These are phyloP conservation scores for Camellia sinensis DNA, from an alignment of 148 eudicot species.

Conservation along the genomic window DNA sequence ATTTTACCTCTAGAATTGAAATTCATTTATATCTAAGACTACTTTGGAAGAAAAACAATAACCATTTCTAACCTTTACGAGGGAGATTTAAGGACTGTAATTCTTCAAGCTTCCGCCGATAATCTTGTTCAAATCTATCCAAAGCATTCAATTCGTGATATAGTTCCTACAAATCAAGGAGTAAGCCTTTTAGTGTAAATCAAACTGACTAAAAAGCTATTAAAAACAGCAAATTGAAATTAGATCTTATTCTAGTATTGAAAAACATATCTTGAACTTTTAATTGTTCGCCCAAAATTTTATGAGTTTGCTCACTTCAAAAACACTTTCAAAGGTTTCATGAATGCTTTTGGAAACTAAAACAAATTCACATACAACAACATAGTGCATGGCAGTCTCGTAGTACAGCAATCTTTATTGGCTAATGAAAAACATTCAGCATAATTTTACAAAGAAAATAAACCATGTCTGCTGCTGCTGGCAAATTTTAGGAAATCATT, in stretches of 20 bases:
- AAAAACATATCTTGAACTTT: neutral
- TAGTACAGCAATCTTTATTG: neutral
- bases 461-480: neutral
- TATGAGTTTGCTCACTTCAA: neutral
- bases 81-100: slow-evolving; percentile 75
- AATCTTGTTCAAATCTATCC: slow-evolving; percentile 91
- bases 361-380: neutral
- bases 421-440: neutral
- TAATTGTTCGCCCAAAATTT: neutral
- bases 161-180: slow-evolving; percentile 60
- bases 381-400: neutral
- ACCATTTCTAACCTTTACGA: slow-evolving; percentile 61
- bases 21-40: too few species aligned
- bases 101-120: slow-evolving; percentile 74
- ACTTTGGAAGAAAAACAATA: too few species aligned
- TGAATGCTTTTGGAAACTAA: neutral
- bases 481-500: neutral
- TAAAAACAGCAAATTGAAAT: neutral
- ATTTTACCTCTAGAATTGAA: too few species aligned
- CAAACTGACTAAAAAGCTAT: neutral
- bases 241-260: neutral
- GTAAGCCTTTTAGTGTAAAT: slow-evolving; percentile 12
- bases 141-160: slow-evolving; percentile 87
- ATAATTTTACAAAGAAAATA: neutral
- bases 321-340: neutral